These are phyloP conservation scores for Alternaria brassicicola DNA, from an alignment of 2,329 filamentous ascomycete genomes.

Conservation along the genomic window DNA sequence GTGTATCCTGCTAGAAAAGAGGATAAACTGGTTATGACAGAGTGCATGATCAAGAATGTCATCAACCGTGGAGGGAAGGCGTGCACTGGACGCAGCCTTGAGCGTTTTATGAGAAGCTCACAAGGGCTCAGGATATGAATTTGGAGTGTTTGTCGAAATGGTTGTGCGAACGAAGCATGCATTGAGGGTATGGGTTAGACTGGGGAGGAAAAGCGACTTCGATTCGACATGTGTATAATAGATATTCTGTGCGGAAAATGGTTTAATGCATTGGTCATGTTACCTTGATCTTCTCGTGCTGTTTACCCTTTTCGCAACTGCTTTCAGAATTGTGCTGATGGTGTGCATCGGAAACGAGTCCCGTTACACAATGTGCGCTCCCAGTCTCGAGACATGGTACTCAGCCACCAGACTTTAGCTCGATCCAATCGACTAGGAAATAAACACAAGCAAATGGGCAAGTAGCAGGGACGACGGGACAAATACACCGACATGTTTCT, in stretches of 20 bases:
- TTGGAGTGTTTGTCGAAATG: not conserved
- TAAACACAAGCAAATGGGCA: no score
- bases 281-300: no score
- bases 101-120: not conserved
- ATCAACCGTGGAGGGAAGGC: not conserved
- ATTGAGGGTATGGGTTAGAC: not conserved
- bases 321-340: not conserved
- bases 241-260: not conserved
- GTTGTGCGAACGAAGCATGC: not conserved
- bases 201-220: constrained; percentile 4
- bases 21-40: not conserved
- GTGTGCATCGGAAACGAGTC: not conserved
- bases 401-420: no score
- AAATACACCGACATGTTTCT: no score
- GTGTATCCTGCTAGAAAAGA: not conserved
- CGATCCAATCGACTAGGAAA: no score
- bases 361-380: no score
- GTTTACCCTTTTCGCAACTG: no score
- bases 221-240: constrained; percentile 16
- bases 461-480: no score
- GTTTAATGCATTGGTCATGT: constrained; percentile 3
- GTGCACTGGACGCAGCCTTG: not conserved
- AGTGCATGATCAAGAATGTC: not conserved
- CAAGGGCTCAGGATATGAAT: not conserved
- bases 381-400: no score